Evolutionary conservation across 257 asterid genomes (phyloP).

Genomic region (Henckelia pumila): DNA sequence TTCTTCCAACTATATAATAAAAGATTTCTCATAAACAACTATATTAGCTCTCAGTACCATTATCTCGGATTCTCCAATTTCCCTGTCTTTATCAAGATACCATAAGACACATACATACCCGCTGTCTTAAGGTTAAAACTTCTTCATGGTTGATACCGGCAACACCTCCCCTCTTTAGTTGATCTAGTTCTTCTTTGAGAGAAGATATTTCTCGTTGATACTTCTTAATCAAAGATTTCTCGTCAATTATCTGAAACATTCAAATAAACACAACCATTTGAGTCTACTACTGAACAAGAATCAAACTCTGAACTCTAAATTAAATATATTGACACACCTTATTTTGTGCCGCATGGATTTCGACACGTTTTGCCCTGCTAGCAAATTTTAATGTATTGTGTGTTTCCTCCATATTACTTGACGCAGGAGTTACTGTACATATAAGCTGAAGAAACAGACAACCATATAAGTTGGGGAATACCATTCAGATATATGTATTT

Average conservation of each 20-base stretch:
- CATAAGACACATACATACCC: constrained; percentile 42
- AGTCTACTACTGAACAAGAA: constrained; percentile 22
- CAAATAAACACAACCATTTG: constrained; percentile 12
- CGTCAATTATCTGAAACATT: constrained; percentile 84
- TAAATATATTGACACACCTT: constrained; percentile 49
- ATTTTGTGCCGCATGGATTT: constrained; percentile 88
- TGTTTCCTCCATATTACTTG: constrained; percentile 97
- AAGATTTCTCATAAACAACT: constrained; percentile 14
- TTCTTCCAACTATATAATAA: constrained; percentile 71
- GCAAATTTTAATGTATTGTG: constrained; percentile 98
- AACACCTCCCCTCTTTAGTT: constrained; percentile 72
- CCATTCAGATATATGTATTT: constrained; percentile 5
- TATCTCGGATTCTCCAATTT: constrained; percentile 16
- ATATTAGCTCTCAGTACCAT: constrained; percentile 6
- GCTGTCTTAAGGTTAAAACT: constrained; percentile 68
- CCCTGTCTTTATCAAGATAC: background rate
- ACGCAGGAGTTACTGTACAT: constrained; percentile 97
- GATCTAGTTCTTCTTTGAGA: constrained; percentile 90
- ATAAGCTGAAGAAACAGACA: constrained; percentile 60
- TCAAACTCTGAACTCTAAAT: constrained; percentile 7
- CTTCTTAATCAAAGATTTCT: constrained; percentile 93
- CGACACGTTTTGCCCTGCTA: constrained; percentile 96
- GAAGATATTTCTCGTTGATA: constrained; percentile 91
- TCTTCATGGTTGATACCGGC: constrained; percentile 83
- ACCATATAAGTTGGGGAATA: constrained; percentile 26